Base-by-base conservation (phyloP, 73 alveolate genomes). In the Blepharisma stoltei region DNA sequence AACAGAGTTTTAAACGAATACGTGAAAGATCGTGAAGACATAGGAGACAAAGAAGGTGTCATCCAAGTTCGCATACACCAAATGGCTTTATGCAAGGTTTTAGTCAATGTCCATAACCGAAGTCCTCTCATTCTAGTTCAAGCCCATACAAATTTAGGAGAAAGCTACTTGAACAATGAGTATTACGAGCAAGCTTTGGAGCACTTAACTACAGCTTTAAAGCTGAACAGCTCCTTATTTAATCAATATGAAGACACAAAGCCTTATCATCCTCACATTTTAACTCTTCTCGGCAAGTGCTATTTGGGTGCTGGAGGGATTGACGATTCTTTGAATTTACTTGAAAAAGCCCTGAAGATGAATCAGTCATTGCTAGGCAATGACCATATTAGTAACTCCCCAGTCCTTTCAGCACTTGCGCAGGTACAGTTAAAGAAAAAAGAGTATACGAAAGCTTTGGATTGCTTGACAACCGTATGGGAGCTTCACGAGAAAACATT, bases 141-240 rank as follows among this genome's bases (percentile, higher is more conserved):
- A 78, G 97, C 97, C n/a, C 93, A 90, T 70, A 83, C 93, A 6
- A 88, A 90, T 44, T 80, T 90, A 11, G 97, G 97, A 37, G 94
- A 87, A 66, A 93, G 96, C 32, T 92, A 92, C 65, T 69, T 92
- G 47, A 83, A 89, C 68, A 80, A 83, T 54, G 87, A 92, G 67
- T 92, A 92, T 78, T 92, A 86, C 78, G 98, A 92, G 67, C 86
- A 92, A 80, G 95, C 98, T 18, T 76, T 92, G 7, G 98, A 92
- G 54, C 98, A 92, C 81, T 54, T 92, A 71, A 92, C 98, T 6
- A 89, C 86, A 66, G 98, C 98, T 6, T 77, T 92, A 46, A 92
- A 92, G 81, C 80, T 89, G 66, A 92, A 92, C 79, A 94, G 94
- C 4, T 78, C 89, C 60, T 77, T 92, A 45, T 92, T 92, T 81